A percentile compares a stretch with the other conserved stretches of the same genome.
These are phyloP conservation scores for Mrakia blollopis DNA, from an alignment of 768 basidiomycete genomes.

Conservation along the genomic window DNA sequence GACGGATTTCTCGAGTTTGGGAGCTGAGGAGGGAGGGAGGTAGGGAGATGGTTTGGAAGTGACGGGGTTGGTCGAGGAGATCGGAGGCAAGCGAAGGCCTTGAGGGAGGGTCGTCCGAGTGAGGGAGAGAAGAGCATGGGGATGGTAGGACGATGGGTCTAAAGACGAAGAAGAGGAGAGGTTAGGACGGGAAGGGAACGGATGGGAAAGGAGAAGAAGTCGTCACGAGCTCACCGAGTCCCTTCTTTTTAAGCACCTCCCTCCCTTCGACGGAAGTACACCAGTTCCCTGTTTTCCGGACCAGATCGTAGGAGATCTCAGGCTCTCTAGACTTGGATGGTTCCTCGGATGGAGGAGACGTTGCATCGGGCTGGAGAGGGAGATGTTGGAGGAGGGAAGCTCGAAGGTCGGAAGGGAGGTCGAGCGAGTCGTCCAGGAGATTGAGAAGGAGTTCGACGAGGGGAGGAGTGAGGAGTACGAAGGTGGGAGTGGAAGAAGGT, in stretches of 20 bases:
- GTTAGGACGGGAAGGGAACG: background rate
- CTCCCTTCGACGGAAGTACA: background rate
- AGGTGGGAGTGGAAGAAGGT: background rate
- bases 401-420: background rate
- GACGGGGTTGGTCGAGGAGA: slow-evolving; percentile 9
- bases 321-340: background rate
- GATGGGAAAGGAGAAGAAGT: background rate
- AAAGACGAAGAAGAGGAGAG: background rate
- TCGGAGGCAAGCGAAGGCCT: slow-evolving; percentile 1
- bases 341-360: background rate
- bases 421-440: background rate
- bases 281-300: slow-evolving; percentile 12
- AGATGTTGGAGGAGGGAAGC: background rate
- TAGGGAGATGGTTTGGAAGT: slow-evolving; percentile 10
- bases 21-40: slow-evolving; percentile 17
- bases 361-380: background rate
- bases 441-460: slow-evolving; percentile 13
- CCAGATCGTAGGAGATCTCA: slow-evolving; percentile 15
- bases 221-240: background rate
- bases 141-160: slow-evolving; percentile 24
- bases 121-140: slow-evolving; percentile 11
- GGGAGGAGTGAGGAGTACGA: slow-evolving; percentile 1
- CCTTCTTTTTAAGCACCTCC: background rate
- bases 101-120: slow-evolving; percentile 16
- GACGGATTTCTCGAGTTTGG: slow-evolving; percentile 46